Evolutionary conservation across 1,139 yeast genomes (phyloP), one percentile per base, ranked within the genome.

Genomic region (Scheffersomyces cryptocercus): DNA sequence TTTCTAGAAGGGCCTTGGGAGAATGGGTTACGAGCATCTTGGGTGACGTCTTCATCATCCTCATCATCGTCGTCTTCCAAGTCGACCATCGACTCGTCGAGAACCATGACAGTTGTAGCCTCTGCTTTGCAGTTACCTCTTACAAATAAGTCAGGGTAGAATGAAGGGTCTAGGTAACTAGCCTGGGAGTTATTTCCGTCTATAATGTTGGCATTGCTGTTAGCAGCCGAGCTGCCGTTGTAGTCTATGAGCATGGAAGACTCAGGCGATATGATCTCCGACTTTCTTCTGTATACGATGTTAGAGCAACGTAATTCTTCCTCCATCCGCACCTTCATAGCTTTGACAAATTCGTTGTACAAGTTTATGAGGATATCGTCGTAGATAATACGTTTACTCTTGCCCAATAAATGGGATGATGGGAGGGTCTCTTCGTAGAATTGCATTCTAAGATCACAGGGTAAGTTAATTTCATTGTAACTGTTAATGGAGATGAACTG

Each of bases 381-480:
- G 49, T 59, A 62, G 3, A 67, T 62, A 29, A 62, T 53, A 42
- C 56, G 54, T 37, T 56, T 59, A 62, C 64, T 45, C 55, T 52
- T 38, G 44, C 44, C 13, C 53, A 42, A 30, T 42, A 44, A 42
- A 40, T 49, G 29, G 29, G 28, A 9, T 35, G 44, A 35, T 9
- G 58, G 59, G 26, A 40, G 20, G 28, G 24, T 15, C 16, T 35
- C 32, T 29, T n/a, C 38, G 28, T 16, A 14, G 24, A 49, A 29
- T 28, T 39, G 48, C 8, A 35, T 41, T 43, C 31, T 54, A 51
- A 36, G 33, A 14, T 24, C 47, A 41, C 58, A 57, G 0, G 74
- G 70, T 8, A 70, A 46, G 44, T 70, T 70, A 47, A 70, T 60
- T 47, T 70, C 75, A 45, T 61, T 64, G n/a, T 55, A 49, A 2